Evolutionary conservation across 202 grass and related monocot species (phyloP).

Genomic region (Setaria viridis): DNA sequence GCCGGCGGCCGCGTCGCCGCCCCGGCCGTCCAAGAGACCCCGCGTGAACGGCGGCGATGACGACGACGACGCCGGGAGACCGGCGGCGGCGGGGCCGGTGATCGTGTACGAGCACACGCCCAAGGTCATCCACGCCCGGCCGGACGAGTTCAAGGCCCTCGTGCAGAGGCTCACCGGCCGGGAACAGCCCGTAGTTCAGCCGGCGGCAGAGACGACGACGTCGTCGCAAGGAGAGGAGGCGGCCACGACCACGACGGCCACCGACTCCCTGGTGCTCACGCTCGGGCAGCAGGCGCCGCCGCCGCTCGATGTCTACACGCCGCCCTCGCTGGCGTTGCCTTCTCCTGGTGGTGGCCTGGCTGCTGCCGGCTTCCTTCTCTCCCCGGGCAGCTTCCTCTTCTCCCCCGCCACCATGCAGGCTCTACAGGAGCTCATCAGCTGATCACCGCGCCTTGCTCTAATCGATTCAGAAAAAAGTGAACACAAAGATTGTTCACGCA

Average conservation of each 20-base stretch:
- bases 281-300: slow-evolving; percentile 20
- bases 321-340: background rate
- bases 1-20: background rate
- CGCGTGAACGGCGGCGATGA: background rate
- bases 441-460: background rate
- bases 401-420: slow-evolving; percentile 41
- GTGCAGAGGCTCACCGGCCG: slow-evolving; percentile 49
- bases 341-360: background rate
- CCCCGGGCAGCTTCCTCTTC: slow-evolving; percentile 45
- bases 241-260: background rate
- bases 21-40: slow-evolving; percentile 36
- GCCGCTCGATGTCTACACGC: background rate
- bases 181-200: background rate
- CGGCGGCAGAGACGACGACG: background rate
- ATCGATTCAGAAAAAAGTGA: background rate
- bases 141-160: slow-evolving; percentile 49
- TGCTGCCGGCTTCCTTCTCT: slow-evolving; percentile 18
- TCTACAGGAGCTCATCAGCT: slow-evolving; percentile 42
- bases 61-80: background rate
- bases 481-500: background rate
- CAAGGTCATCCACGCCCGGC: slow-evolving; percentile 35
- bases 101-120: slow-evolving; percentile 53
- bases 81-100: slow-evolving; percentile 47
- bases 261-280: slow-evolving; percentile 45
- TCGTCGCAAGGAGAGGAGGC: background rate